These are phyloP conservation scores for Rhizopogon rudus DNA, from an alignment of 768 basidiomycete species.

Conservation along the genomic window DNA sequence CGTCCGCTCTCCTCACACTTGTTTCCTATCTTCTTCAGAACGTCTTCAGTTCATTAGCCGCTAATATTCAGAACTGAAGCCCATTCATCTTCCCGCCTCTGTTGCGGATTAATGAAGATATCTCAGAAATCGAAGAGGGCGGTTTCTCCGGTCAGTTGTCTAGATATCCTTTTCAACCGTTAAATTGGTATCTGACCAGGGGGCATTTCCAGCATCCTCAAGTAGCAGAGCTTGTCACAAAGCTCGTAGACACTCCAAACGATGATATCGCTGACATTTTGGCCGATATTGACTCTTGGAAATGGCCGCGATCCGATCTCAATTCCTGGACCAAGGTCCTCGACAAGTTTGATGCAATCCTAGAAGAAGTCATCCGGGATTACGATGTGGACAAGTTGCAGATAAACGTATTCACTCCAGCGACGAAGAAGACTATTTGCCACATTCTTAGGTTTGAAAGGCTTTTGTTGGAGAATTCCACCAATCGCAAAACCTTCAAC, in stretches of 20 bases:
- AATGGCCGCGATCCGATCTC: constrained; percentile 93
- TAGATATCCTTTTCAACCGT: constrained; percentile 1
- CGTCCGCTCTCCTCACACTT: constrained; percentile 10
- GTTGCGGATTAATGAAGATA: constrained; percentile 80
- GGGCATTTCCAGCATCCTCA: constrained; percentile 55
- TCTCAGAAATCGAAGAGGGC: constrained; percentile 80
- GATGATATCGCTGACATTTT: constrained; percentile 71
- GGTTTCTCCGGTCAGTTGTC: constrained; percentile 61
- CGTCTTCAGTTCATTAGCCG: neutral
- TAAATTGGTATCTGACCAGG: constrained; percentile 2
- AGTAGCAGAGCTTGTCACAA: constrained; percentile 75
- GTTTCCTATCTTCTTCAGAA: constrained; percentile 9
- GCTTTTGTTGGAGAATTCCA: constrained; percentile 92
- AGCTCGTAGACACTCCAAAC: constrained; percentile 58
- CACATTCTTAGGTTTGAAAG: constrained; percentile 87
- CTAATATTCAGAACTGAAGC: constrained; percentile 8
- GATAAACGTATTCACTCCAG: constrained; percentile 67
- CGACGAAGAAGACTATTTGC: constrained; percentile 68
- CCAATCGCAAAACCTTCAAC: constrained; percentile 92
- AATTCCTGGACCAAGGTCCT: constrained; percentile 95
- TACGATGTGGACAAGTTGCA: constrained; percentile 88
- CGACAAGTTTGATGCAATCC: constrained; percentile 89
- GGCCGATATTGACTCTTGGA: constrained; percentile 73
- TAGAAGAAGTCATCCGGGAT: constrained; percentile 76
- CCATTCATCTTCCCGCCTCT: constrained; percentile 28